These are phyloP conservation scores for Aspergillus neoniger DNA, from an alignment of 2,329 filamentous ascomycete genomes.

Conservation along the genomic window DNA sequence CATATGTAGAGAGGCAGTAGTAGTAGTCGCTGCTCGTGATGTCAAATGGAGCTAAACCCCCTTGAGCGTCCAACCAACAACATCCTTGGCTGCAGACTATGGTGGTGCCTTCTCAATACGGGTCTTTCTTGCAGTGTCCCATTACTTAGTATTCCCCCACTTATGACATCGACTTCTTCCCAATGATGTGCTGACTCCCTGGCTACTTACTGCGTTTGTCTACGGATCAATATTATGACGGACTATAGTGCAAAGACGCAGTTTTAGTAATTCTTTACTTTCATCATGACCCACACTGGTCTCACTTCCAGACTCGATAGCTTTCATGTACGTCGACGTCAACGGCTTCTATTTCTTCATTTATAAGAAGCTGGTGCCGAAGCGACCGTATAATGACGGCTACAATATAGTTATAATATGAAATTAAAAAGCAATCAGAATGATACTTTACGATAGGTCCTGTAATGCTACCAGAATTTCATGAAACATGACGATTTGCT, in stretches of 20 bases:
- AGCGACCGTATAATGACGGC: no score
- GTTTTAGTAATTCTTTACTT: not conserved
- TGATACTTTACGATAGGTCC: not conserved
- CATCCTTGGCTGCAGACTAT: not conserved
- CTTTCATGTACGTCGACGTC: not conserved
- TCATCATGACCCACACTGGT: no score
- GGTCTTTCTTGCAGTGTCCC: not conserved
- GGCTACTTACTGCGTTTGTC: no score
- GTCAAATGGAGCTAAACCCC: not conserved
- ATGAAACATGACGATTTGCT: not conserved
- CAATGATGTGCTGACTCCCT: not conserved
- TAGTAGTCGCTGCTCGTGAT: not conserved
- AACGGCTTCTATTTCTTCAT: not conserved
- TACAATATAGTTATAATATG: not conserved
- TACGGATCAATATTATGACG: not conserved
- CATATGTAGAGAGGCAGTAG: not conserved
- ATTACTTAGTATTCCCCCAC: not conserved
- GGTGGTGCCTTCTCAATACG: not conserved
- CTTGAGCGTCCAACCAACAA: not conserved
- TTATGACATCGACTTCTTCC: not conserved
- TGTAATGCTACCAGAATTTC: not conserved
- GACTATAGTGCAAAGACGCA: not conserved
- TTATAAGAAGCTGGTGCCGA: not conserved
- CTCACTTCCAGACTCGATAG: not conserved
- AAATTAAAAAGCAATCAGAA: not conserved